Percentiles rank a stretch among this genome's conserved stretches.
Evolutionary conservation across 2,329 filamentous ascomycete genomes (phyloP).

Genomic region (Macroventuria anomochaeta): DNA sequence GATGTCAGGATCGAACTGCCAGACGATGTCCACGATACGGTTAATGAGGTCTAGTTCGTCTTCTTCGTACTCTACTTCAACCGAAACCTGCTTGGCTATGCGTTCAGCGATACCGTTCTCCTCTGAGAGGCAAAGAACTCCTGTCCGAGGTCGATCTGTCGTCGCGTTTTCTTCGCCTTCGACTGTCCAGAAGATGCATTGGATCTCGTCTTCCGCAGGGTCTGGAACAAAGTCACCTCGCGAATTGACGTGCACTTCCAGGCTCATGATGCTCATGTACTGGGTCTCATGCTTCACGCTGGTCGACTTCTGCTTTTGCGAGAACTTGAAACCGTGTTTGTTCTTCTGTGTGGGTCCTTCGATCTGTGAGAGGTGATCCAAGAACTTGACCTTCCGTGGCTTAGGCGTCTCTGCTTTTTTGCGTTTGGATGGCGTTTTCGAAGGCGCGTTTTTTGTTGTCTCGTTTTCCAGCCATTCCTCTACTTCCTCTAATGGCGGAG

Average conservation of each 20-base stretch:
- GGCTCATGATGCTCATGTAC: constrained; percentile 96
- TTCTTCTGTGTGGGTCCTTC: constrained; percentile 86
- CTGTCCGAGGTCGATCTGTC: constrained; percentile 64
- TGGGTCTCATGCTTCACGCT: constrained; percentile 83
- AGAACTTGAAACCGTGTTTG: constrained; percentile 83
- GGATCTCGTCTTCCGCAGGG: constrained; percentile 86
- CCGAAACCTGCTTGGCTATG: constrained; percentile 65
- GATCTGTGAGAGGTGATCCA: constrained; percentile 75
- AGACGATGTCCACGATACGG: constrained; percentile 85
- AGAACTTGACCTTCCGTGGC: constrained; percentile 23
- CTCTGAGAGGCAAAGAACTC: constrained; percentile 75
- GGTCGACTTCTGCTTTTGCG: constrained; percentile 74
- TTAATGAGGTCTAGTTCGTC: constrained; percentile 86
- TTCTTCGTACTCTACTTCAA: constrained; percentile 74
- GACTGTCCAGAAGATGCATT: constrained; percentile 88
- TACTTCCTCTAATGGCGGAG: constrained; percentile 76
- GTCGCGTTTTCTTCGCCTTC: constrained; percentile 74
- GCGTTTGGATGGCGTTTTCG: constrained; percentile 5
- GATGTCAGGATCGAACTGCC: constrained; percentile 85
- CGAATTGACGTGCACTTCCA: constrained; percentile 92
- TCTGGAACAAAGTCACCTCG: constrained; percentile 82
- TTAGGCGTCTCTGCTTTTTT: constrained; percentile 21
- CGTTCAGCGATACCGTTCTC: constrained; percentile 64
- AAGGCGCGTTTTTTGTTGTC: constrained; percentile 22
- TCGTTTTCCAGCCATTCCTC: constrained; percentile 66